Percentiles rank a stretch among this genome's conserved stretches.
Conservation (phyloP, 176 grass and related monocot species). For the Eleusine coracana region DNA sequence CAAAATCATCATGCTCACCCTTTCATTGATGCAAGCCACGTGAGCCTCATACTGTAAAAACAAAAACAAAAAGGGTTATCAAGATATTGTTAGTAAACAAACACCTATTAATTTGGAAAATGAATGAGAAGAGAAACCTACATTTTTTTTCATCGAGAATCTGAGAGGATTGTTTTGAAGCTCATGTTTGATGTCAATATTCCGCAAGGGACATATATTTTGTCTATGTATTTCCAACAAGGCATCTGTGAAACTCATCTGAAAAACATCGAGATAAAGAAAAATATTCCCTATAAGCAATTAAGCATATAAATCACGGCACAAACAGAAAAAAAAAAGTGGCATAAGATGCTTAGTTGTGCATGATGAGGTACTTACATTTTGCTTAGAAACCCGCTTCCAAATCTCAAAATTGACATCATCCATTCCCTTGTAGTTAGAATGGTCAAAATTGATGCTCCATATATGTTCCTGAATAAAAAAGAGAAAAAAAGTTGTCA, state of each 20-base stretch:
- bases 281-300: background rate
- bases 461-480: background rate
- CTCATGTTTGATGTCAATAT: background rate
- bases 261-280: background rate
- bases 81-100: background rate
- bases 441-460: background rate
- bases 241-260: conserved; percentile 2
- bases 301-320: background rate
- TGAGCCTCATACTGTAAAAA: conserved; percentile 11
- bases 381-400: conserved; percentile 28
- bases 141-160: background rate
- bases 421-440: background rate
- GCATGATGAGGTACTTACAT: background rate
- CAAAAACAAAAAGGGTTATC: background rate
- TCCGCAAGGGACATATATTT: background rate
- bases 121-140: conserved; percentile 2
- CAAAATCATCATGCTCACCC: conserved; percentile 1
- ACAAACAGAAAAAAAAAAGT: background rate
- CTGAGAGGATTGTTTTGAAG: background rate
- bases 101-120: background rate
- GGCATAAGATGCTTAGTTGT: too few relatives aligned
- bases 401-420: conserved; percentile 35
- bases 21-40: background rate
- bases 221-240: background rate
- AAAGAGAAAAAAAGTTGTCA: background rate